Conservation (phyloP, 2,329 filamentous ascomycete species). For the Nothophaeocryptopus gaeumannii region DNA sequence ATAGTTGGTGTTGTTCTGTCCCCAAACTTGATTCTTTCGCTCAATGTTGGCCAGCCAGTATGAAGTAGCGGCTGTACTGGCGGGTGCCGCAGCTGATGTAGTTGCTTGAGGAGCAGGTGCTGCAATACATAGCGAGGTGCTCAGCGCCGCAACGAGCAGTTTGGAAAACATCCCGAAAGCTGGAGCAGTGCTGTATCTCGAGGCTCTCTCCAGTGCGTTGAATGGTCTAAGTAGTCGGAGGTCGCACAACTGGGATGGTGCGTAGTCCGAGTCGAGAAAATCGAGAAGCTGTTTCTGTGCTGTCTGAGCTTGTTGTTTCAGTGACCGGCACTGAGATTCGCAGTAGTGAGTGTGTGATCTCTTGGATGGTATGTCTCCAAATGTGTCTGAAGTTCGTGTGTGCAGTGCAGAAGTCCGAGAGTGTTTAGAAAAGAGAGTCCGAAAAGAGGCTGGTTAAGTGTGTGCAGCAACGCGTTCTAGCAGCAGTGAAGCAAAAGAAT, state of each 20-base stretch:
- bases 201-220: no score
- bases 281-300: neutral
- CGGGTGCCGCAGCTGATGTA: constrained; percentile 7
- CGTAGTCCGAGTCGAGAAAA: no score
- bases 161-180: neutral
- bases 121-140: constrained; percentile 24
- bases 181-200: neutral
- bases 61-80: constrained; percentile 8
- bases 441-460: no score
- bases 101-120: constrained; percentile 16
- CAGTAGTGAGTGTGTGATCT: neutral
- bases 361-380: no score
- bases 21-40: constrained; percentile 63
- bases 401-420: no score
- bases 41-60: constrained; percentile 27
- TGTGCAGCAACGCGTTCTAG: no score
- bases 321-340: constrained; percentile 24
- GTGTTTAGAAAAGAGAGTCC: no score
- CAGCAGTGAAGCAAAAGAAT: no score
- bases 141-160: constrained; percentile 31
- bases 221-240: neutral
- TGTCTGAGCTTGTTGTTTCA: constrained; percentile 8
- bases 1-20: constrained; percentile 55
- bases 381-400: no score
- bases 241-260: neutral